Percentiles rank a stretch among this genome's conserved stretches.
Evolutionary conservation across 257 asterid genomes (phyloP).

Genomic region (Lantana camara): DNA sequence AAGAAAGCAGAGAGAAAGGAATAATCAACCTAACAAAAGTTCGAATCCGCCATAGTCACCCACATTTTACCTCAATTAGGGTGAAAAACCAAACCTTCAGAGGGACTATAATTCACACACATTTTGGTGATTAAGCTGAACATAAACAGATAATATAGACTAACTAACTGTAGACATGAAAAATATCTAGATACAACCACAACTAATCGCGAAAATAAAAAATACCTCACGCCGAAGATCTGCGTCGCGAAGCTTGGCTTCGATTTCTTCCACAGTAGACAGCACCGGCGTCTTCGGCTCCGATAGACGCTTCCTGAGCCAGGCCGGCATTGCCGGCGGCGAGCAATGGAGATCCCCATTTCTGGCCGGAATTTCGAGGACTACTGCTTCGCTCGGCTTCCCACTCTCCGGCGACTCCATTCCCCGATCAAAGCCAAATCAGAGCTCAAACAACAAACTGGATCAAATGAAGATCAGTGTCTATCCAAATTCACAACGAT

Average conservation of each 20-base stretch:
- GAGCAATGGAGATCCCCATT: conserved; percentile 40
- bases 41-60: no score
- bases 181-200: background rate
- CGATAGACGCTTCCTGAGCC: conserved; percentile 55
- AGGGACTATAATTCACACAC: background rate
- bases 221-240: conserved; percentile 63
- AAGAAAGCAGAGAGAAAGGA: no score
- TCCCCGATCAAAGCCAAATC: background rate
- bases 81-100: background rate
- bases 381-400: conserved; percentile 26
- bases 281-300: conserved; percentile 46
- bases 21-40: background rate
- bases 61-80: conserved; percentile 6
- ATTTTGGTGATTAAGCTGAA: no score
- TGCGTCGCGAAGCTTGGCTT: conserved; percentile 61
- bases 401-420: conserved; percentile 47
- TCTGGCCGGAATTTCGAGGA: conserved; percentile 53
- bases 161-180: background rate
- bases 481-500: background rate
- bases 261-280: conserved; percentile 55
- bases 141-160: background rate
- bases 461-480: background rate
- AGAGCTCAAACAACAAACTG: background rate
- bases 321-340: conserved; percentile 53
- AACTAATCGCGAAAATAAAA: background rate